Conservation (phyloP, 2,329 filamentous ascomycete genomes). For the Penicillium concentricum region DNA sequence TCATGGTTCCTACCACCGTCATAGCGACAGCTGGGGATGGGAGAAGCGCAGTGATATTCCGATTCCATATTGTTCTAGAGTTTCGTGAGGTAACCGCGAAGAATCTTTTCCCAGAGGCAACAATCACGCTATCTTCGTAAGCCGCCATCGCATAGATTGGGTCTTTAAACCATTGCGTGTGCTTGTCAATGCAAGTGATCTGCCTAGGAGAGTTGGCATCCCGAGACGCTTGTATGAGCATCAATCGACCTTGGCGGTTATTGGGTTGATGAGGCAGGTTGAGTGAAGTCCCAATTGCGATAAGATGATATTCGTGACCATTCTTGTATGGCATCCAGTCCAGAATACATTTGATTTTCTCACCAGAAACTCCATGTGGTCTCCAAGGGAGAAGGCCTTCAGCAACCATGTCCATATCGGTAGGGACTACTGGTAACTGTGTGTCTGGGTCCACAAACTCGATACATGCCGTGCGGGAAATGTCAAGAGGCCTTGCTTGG, state of each 20-base stretch:
- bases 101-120: slow-evolving; percentile 47
- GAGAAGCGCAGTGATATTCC: slow-evolving; percentile 35
- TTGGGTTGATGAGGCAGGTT: slow-evolving; percentile 22
- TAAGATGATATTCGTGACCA: slow-evolving; percentile 40
- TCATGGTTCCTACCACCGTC: slow-evolving; percentile 45
- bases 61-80: slow-evolving; percentile 43
- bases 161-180: slow-evolving; percentile 35
- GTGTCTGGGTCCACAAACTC: slow-evolving; percentile 42
- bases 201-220: slow-evolving; percentile 24
- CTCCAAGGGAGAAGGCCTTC: slow-evolving; percentile 21
- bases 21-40: slow-evolving; percentile 53
- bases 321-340: slow-evolving; percentile 41
- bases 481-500: slow-evolving; percentile 29
- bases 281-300: slow-evolving; percentile 42
- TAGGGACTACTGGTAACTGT: slow-evolving; percentile 22
- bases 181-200: slow-evolving; percentile 37
- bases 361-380: slow-evolving; percentile 37
- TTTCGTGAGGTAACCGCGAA: slow-evolving; percentile 46
- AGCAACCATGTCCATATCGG: slow-evolving; percentile 1
- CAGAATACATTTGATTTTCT: slow-evolving; percentile 43
- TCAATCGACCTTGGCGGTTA: slow-evolving; percentile 32
- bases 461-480: slow-evolving; percentile 35
- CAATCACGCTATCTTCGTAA: slow-evolving; percentile 48
- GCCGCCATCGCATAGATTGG: slow-evolving; percentile 57
- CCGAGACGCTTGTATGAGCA: slow-evolving; percentile 39